phyloP scores from a whole-genome alignment of 1,139 yeast genomes.

The Hanseniaspora uvarum region DNA sequence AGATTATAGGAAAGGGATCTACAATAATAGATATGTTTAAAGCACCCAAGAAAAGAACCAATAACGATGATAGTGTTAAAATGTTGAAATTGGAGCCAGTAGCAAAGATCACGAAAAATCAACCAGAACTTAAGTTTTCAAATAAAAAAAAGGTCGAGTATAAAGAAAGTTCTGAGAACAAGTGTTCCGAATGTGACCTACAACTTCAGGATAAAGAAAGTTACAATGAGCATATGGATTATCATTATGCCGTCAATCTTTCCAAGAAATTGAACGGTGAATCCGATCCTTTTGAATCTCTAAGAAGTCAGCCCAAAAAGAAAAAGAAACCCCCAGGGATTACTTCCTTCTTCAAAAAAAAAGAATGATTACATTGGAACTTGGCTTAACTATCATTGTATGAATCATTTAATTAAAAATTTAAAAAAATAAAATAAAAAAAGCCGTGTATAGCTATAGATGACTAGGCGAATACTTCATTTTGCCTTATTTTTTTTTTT shows the following conservation, averaged over 20 bases:
- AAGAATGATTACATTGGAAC: neutral
- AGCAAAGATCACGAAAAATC: neutral
- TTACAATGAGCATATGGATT: constrained; percentile 29
- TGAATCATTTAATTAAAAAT: neutral
- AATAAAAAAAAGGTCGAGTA: constrained; percentile 8
- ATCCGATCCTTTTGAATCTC: constrained; percentile 13
- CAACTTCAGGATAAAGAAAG: constrained; percentile 19
- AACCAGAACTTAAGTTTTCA: constrained; percentile 4
- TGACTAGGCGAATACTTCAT: neutral
- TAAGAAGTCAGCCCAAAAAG: neutral
- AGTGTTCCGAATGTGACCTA: constrained; percentile 23
- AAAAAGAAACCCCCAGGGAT: neutral
- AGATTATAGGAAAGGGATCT: constrained; percentile 35
- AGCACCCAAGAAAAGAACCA: constrained; percentile 17
- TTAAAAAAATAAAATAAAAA: neutral
- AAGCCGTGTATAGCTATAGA: too few species aligned
- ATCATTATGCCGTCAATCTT: constrained; percentile 27
- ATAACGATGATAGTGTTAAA: constrained; percentile 16
- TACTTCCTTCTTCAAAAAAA: constrained; percentile 3
- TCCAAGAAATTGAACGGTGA: constrained; percentile 30
- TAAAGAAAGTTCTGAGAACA: constrained; percentile 1
- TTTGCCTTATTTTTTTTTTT: too few species aligned
- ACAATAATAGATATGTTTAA: constrained; percentile 45
- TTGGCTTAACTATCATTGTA: neutral
- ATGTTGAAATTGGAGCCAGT: neutral